These are phyloP conservation scores for Mallotus nudiflorus DNA, from an alignment of 345 rosid genomes.

Conservation along the genomic window DNA sequence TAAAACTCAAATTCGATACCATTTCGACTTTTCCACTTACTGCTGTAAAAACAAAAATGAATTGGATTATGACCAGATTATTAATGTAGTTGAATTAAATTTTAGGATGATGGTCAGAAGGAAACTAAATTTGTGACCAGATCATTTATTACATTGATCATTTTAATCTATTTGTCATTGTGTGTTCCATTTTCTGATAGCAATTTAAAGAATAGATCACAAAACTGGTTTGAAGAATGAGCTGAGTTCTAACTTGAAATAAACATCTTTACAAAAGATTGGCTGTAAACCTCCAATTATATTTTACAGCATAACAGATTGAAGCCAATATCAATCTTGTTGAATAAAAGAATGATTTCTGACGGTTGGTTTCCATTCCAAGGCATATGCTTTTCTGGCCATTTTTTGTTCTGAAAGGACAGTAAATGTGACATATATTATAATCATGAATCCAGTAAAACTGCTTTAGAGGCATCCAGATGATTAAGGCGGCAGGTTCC, in stretches of 20 bases:
- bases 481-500: constrained; percentile 92
- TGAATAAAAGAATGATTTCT: constrained; percentile 36
- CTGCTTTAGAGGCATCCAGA: constrained; percentile 70
- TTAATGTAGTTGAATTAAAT: too few species aligned
- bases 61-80: too few species aligned
- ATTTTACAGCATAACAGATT: constrained; percentile 11
- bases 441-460: constrained; percentile 41
- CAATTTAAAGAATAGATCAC: background rate
- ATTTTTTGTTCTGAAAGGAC: background rate
- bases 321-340: constrained; percentile 19
- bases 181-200: too few species aligned
- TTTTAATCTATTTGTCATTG: too few species aligned
- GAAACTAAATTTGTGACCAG: too few species aligned
- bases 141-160: too few species aligned
- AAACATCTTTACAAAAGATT: constrained; percentile 27
- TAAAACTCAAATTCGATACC: too few species aligned
- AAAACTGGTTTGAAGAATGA: constrained; percentile 2
- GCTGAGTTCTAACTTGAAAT: constrained; percentile 1
- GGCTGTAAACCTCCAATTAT: background rate
- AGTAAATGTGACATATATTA: background rate
- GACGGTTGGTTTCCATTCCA: background rate
- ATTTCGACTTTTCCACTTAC: too few species aligned
- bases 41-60: too few species aligned
- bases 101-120: too few species aligned
- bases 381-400: background rate